Evolutionary conservation across 140 eudicot genomes (phyloP), one percentile per base, ranked within the genome.

Genomic region (Erigeron philadelphicus): DNA sequence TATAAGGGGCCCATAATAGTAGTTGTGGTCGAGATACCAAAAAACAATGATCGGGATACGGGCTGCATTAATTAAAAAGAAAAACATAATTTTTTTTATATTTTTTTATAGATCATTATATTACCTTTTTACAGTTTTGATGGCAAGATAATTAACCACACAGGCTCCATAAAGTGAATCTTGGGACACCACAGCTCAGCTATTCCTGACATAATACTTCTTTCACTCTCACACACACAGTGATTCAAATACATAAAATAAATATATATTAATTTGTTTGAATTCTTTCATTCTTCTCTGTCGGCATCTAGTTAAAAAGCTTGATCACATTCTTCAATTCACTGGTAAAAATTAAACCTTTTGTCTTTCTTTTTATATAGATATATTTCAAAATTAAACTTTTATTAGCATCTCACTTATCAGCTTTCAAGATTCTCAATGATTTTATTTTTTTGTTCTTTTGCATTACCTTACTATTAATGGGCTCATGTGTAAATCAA

Each of bases 271-370:
- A 35, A 43, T 31, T 18, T 46, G 42, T 57, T 67, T 75, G 75
- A 68, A 68, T 47, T 13, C 70, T 75, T 21, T 57, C 52, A 46
- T 57, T 68, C 78, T 81, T 35, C 47, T 60, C 65, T 75, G 83
- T 78, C 83, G 67, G 72, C 53, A 79, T 56, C 59, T 44, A 60
- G 19, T 63, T 63, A 66, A 67, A 66, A 67, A 82, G 71, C 56
- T 78, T 68, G 41, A 53, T 65, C 72, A 72, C 65, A 35, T 75
- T 38, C 60, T 53, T 60, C 64, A 38, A 31, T 31, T 49, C 61
- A 40, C 74, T 64, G 77, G 76, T 71, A 68, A 66, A 31, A 31
- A 31, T 61, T 11, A 61, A 59, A 49, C 46, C 64, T 65, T 50
- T 54, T 57, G 17, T 47, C 59, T 65, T 11, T 18, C 6, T 60